Evolutionary conservation across 257 asterid genomes (phyloP).

Genomic region (Solanum appendiculatum): DNA sequence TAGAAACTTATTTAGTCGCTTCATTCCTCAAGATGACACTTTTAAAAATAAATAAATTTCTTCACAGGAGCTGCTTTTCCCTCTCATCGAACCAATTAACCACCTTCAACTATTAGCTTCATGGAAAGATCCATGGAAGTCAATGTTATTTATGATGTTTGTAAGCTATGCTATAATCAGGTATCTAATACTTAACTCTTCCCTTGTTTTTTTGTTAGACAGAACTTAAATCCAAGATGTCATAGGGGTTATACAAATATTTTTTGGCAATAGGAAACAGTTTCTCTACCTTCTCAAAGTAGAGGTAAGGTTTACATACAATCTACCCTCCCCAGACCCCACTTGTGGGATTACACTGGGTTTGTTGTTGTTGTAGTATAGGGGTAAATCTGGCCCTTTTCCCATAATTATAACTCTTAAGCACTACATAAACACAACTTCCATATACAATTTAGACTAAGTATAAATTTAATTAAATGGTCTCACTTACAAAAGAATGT

Average conservation of each 20-base stretch:
- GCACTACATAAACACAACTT: too few relatives aligned
- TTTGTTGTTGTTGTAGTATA: too few relatives aligned
- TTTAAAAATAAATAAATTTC: neutral
- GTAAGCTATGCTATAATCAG: conserved; percentile 48
- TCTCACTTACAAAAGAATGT: too few relatives aligned
- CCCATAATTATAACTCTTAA: too few relatives aligned
- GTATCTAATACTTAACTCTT: conserved; percentile 17
- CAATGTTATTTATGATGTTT: conserved; percentile 43
- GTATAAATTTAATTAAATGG: too few relatives aligned
- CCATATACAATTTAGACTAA: too few relatives aligned
- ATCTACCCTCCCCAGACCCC: too few relatives aligned
- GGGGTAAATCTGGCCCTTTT: too few relatives aligned
- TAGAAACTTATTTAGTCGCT: neutral
- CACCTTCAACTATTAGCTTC: conserved; percentile 49
- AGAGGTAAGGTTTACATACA: too few relatives aligned
- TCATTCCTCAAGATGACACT: conserved; percentile 3
- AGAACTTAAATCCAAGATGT: neutral
- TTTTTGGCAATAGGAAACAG: neutral
- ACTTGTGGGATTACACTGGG: too few relatives aligned
- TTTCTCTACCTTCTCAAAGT: too few relatives aligned
- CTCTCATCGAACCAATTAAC: conserved; percentile 33
- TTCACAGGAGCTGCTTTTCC: conserved; percentile 70
- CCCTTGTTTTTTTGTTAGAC: neutral
- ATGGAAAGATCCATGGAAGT: conserved; percentile 77
- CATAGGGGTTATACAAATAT: neutral